A percentile compares a stretch with the other conserved stretches of the same genome.
Evolutionary conservation across 768 basidiomycete species (phyloP).

Genomic region (Lactifluus rugatus): DNA sequence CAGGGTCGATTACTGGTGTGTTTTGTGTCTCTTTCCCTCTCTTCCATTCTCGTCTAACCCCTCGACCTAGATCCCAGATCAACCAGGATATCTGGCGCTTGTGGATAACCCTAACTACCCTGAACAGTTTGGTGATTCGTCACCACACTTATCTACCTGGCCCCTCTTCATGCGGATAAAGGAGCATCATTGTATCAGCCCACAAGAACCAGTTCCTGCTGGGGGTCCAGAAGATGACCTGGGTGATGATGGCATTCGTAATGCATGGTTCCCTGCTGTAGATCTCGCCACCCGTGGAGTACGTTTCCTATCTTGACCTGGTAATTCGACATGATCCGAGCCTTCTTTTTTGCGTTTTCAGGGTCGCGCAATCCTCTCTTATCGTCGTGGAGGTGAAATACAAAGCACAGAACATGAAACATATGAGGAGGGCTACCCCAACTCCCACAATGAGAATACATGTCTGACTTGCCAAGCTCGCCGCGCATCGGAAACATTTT

Average conservation of each 20-base stretch:
- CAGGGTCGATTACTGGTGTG: conserved; percentile 54
- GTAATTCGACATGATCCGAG: not conserved
- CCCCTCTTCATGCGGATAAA: conserved; percentile 51
- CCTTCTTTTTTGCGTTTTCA: not conserved
- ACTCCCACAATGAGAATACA: conserved; percentile 34
- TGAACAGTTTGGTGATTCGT: conserved; percentile 22
- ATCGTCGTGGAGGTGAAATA: not conserved
- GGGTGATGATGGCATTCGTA: conserved; percentile 31
- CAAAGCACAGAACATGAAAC: conserved; percentile 28
- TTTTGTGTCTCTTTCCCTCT: conserved; percentile 13
- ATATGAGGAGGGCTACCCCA: conserved; percentile 30
- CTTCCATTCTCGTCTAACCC: conserved; percentile 2
- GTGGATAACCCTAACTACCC: conserved; percentile 23
- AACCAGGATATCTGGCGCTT: conserved; percentile 25
- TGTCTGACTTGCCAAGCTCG: conserved; percentile 25
- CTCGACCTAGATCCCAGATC: conserved; percentile 27
- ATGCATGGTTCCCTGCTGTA: conserved; percentile 32
- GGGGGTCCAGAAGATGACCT: conserved; percentile 19
- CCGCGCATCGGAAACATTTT: conserved; percentile 9
- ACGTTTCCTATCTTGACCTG: conserved; percentile 12
- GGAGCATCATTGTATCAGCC: conserved; percentile 44
- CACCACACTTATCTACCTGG: conserved; percentile 31
- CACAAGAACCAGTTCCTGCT: conserved; percentile 26
- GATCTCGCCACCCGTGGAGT: conserved; percentile 22
- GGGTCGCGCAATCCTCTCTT: conserved; percentile 1